These are phyloP conservation scores for Scedosporium dehoogii DNA, from an alignment of 2,329 filamentous ascomycete genomes.

Conservation along the genomic window DNA sequence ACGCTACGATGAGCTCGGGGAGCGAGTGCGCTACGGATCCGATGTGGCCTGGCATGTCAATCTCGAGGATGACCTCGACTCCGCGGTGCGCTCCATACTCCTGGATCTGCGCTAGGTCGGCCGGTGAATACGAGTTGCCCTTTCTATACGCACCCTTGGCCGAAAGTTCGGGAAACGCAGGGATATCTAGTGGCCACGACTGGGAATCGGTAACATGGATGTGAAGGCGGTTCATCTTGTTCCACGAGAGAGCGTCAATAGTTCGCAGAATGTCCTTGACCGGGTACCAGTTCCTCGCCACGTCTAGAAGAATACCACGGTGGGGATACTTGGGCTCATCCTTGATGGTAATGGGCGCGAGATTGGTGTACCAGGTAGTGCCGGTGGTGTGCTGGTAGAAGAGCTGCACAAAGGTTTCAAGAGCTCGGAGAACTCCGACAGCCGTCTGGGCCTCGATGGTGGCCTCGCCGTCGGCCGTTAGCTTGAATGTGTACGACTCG, in stretches of 20 bases:
- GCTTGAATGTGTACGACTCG: slow-evolving; percentile 62
- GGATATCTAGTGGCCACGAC: slow-evolving; percentile 77
- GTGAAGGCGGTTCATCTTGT: slow-evolving; percentile 76
- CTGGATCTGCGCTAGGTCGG: slow-evolving; percentile 57
- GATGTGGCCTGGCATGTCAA: slow-evolving; percentile 75
- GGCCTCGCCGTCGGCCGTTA: slow-evolving; percentile 48
- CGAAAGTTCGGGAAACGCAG: slow-evolving; percentile 61
- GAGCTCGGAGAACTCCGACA: slow-evolving; percentile 59
- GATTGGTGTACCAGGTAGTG: slow-evolving; percentile 52
- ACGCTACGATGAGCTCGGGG: slow-evolving; percentile 63
- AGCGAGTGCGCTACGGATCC: slow-evolving; percentile 55
- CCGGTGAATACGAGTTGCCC: slow-evolving; percentile 56
- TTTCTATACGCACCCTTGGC: slow-evolving; percentile 63
- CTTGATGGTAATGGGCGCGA: slow-evolving; percentile 60
- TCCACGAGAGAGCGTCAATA: slow-evolving; percentile 67
- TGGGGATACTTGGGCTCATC: slow-evolving; percentile 68
- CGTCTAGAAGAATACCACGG: slow-evolving; percentile 71
- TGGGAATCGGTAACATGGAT: slow-evolving; percentile 76
- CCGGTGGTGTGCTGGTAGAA: slow-evolving; percentile 62
- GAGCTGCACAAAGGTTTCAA: slow-evolving; percentile 70
- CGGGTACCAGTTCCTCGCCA: slow-evolving; percentile 62
- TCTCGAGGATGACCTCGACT: slow-evolving; percentile 63
- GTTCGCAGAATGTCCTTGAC: slow-evolving; percentile 59
- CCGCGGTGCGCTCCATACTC: slow-evolving; percentile 59
- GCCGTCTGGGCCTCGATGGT: slow-evolving; percentile 56